Percentiles rank a stretch among this genome's conserved stretches.
phyloP scores from a whole-genome alignment of 2,329 filamentous ascomycete genomes.

The Elsinoe ampelina region DNA sequence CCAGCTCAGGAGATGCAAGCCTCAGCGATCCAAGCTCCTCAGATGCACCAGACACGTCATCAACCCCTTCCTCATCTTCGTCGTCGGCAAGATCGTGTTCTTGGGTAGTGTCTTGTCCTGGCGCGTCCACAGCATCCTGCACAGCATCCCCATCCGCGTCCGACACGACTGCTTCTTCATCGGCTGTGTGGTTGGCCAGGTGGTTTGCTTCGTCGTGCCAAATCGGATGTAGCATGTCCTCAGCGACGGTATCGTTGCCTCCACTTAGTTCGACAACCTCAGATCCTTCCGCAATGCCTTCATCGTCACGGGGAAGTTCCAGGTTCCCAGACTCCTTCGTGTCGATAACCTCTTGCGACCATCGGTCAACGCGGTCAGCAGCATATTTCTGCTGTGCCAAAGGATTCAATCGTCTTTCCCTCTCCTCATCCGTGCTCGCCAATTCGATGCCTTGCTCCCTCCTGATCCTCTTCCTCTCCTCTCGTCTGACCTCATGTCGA shows the following conservation, averaged over 20 bases:
- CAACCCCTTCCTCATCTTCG: background rate
- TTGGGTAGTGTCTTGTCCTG: too few relatives aligned
- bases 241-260: too few relatives aligned
- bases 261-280: too few relatives aligned
- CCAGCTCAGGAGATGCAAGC: slow-evolving; percentile 4
- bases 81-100: background rate
- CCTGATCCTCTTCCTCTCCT: background rate
- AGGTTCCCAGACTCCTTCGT: background rate
- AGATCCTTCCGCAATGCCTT: background rate
- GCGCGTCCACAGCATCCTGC: too few relatives aligned
- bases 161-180: too few relatives aligned
- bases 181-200: too few relatives aligned
- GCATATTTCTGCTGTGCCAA: too few relatives aligned
- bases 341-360: background rate
- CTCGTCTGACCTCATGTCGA: too few relatives aligned
- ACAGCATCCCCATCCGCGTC: too few relatives aligned
- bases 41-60: background rate
- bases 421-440: background rate
- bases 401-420: too few relatives aligned
- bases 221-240: too few relatives aligned
- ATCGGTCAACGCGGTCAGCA: background rate
- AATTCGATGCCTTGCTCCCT: background rate
- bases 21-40: background rate
- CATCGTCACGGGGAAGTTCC: background rate
- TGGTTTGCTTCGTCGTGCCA: too few relatives aligned